These are phyloP conservation scores for Amanita polypyramis DNA, from an alignment of 768 basidiomycete species.

Conservation along the genomic window DNA sequence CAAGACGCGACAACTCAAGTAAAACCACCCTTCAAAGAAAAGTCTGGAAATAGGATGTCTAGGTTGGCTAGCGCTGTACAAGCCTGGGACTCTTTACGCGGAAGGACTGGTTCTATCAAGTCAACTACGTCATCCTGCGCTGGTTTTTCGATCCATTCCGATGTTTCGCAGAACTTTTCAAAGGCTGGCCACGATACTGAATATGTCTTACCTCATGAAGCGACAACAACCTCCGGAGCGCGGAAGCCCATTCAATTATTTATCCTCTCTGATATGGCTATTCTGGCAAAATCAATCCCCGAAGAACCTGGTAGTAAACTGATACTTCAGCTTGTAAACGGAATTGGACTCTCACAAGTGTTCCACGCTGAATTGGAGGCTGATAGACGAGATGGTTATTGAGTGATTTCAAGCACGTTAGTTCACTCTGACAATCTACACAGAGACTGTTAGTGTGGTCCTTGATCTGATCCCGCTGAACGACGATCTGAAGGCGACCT, in stretches of 20 bases:
- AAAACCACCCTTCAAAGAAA: not conserved
- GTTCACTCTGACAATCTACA: not conserved
- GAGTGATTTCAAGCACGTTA: not conserved
- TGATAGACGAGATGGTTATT: conserved; percentile 3
- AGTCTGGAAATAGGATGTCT: conserved; percentile 15
- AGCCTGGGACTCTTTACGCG: conserved; percentile 30
- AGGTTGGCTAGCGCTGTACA: conserved; percentile 31
- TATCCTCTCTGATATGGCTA: conserved; percentile 61
- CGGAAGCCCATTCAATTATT: conserved; percentile 15
- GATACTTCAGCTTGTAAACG: conserved; percentile 19
- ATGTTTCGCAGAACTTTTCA: conserved; percentile 1
- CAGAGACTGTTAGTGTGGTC: not conserved
- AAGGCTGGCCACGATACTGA: not conserved
- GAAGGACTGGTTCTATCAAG: conserved; percentile 29
- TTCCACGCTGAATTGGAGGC: conserved; percentile 16
- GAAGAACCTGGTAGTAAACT: conserved; percentile 12
- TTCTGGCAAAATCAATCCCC: conserved; percentile 37
- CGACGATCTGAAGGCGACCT: not conserved
- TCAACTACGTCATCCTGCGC: conserved; percentile 17
- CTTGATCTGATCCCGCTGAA: conserved; percentile 7
- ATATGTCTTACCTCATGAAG: not conserved
- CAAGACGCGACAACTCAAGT: not conserved
- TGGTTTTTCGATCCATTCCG: conserved; percentile 5
- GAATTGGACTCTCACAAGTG: conserved; percentile 36
- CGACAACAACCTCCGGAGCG: not conserved